Base-by-base conservation (phyloP, 148 eudicot genomes). In the Cornus controversa region DNA sequence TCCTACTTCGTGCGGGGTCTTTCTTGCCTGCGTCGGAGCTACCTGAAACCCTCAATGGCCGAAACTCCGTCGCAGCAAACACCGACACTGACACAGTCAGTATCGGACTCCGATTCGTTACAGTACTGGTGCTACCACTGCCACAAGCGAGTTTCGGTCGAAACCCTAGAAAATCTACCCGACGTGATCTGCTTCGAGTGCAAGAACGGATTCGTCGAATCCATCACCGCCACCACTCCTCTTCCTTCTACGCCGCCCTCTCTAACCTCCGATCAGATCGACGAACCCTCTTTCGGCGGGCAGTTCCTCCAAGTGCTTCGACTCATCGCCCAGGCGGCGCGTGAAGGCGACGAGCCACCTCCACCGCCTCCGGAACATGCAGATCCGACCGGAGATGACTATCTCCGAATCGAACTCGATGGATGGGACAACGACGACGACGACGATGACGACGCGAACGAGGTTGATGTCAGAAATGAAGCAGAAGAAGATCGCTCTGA, bases 51-150 rank as follows among this genome's bases (percentile, higher is more conserved):
- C 66, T 24, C 58, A 16, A 82, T 81, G 83, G 79, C 89, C 27
- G 91, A 86, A 14, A 71, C 83, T 26, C 85, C 89, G 37, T 63
- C 91, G 16, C 83, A 71, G 16, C 80, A 67, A 64, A 54, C 86
- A 15, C 74, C 86, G 34, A 67, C 83, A 7, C 86, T 67, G 16
- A 31, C 77, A 6, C 24, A 74, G 63, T 36, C 79, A 31, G 72
- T 66, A 13, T 45, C 70, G 26, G 73, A 20, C 11, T 11, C 78
- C 23, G 81, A 86, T 68, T 69, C 75, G 45, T 2, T 60, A 23
- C 74, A 87, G 40, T 84, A 91, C 87, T 93, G 93, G 96, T 93
- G 98, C 80, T 83, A 91, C 90, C 87, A 88, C 82, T 91, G 98
- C 84, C 82, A 87, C 63, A 91, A 86, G 77, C 93, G 90, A 36